Conservation (phyloP, 805 yeast genomes). For the Priceomyces castillae region DNA sequence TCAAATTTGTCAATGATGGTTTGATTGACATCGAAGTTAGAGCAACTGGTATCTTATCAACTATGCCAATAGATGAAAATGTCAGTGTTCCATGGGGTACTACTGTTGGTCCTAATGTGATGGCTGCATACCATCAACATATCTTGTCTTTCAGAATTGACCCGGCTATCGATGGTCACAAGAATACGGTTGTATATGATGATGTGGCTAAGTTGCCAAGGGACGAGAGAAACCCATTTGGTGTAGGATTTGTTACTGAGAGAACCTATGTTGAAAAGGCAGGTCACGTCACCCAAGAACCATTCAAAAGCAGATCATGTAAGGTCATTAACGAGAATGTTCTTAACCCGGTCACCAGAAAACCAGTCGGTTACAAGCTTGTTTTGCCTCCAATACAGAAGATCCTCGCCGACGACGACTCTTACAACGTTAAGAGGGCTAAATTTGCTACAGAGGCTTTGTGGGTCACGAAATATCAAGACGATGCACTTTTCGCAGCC, state of each 20-base stretch:
- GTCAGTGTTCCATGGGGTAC: conserved; percentile 72
- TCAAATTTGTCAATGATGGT: conserved; percentile 75
- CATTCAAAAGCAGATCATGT: conserved; percentile 69
- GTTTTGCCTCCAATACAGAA: conserved; percentile 73
- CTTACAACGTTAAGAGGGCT: conserved; percentile 70
- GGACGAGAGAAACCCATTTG: conserved; percentile 56
- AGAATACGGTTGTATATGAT: conserved; percentile 69
- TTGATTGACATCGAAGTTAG: conserved; percentile 74
- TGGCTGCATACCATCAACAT: conserved; percentile 86
- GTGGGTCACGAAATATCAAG: conserved; percentile 79
- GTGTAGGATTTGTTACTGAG: conserved; percentile 65
- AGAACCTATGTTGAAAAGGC: conserved; percentile 67
- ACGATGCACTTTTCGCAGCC: conserved; percentile 71
- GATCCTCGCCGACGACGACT: conserved; percentile 62
- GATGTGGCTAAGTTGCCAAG: conserved; percentile 62
- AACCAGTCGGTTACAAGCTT: conserved; percentile 76
- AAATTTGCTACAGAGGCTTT: conserved; percentile 71
- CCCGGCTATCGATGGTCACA: conserved; percentile 79
- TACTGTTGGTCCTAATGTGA: conserved; percentile 71
- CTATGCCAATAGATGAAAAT: conserved; percentile 76
- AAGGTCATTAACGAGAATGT: conserved; percentile 72
- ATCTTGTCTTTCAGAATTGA: conserved; percentile 75
- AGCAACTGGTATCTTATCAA: conserved; percentile 84
- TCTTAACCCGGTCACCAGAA: conserved; percentile 65
- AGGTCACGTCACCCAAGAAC: conserved; percentile 69